Conservation (phyloP, 805 yeast genomes). For the Debaryomyces hansenii region DNA sequence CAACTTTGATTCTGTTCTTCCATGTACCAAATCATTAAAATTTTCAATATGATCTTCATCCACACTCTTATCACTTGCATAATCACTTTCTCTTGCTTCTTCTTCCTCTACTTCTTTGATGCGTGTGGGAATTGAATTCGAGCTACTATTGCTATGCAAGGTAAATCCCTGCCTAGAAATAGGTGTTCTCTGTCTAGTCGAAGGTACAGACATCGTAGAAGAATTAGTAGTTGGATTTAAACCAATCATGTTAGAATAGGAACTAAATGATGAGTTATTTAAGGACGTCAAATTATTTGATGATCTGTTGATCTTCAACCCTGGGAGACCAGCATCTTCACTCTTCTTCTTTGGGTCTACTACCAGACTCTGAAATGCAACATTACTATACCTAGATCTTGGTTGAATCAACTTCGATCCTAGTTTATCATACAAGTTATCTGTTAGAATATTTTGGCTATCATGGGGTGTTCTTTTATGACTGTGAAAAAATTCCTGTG, state of each 20-base stretch:
- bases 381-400: conserved; percentile 35
- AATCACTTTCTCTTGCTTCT: neutral
- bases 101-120: conserved; percentile 32
- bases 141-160: conserved; percentile 24
- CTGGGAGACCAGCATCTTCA: conserved; percentile 34
- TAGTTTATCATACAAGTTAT: conserved; percentile 23
- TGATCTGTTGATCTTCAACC: conserved; percentile 35
- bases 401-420: conserved; percentile 45
- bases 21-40: conserved; percentile 27
- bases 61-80: conserved; percentile 5
- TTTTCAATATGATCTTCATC: conserved; percentile 22
- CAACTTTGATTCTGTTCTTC: conserved; percentile 33
- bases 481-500: conserved; percentile 53
- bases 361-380: conserved; percentile 29
- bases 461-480: conserved; percentile 6
- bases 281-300: conserved; percentile 21
- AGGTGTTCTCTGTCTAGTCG: conserved; percentile 15
- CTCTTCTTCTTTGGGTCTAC: conserved; percentile 32
- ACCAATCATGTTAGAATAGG: conserved; percentile 13
- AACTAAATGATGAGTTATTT: conserved; percentile 8
- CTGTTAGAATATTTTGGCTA: conserved; percentile 13
- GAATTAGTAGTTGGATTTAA: conserved; percentile 5
- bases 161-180: conserved; percentile 18
- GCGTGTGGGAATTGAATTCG: conserved; percentile 22
- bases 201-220: conserved; percentile 4